Conservation (phyloP, 495 filamentous ascomycete species). For the Neurospora tetrasperma region DNA sequence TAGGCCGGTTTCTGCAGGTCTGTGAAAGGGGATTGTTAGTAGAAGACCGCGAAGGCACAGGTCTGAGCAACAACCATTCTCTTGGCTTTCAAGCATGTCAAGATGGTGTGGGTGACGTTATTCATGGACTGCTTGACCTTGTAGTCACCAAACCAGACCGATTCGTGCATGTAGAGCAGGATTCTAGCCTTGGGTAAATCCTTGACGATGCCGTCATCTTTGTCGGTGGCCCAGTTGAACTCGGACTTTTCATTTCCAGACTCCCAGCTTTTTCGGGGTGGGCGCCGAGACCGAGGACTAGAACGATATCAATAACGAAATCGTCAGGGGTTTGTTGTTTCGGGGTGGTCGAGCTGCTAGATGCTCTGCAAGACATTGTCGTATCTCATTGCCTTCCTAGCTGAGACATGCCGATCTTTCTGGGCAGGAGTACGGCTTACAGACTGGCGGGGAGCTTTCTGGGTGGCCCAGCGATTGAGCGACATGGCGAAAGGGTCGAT, state of each 20-base stretch:
- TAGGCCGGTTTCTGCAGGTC: background rate
- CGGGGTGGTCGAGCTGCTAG: background rate
- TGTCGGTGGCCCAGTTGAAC: background rate
- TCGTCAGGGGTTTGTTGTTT: background rate
- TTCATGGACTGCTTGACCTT: constrained; percentile 4
- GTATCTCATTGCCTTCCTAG: background rate
- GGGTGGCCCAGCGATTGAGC: background rate
- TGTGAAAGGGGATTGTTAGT: constrained; percentile 12
- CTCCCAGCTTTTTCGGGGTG: background rate
- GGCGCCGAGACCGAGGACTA: background rate
- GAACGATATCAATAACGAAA: background rate
- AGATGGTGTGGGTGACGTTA: constrained; percentile 6
- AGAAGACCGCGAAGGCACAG: constrained; percentile 14
- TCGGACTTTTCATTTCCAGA: background rate
- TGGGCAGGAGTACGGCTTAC: too few species aligned
- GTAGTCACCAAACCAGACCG: background rate
- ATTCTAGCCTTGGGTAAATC: background rate
- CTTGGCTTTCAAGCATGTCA: constrained; percentile 1
- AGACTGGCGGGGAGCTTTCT: background rate
- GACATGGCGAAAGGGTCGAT: background rate
- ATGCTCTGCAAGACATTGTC: background rate
- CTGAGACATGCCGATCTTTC: background rate
- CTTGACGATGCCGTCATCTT: background rate
- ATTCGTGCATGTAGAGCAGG: background rate
- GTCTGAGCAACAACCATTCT: background rate